These are phyloP conservation scores for Pinus taeda DNA, from an alignment of 75 land plant species.

Conservation along the genomic window DNA sequence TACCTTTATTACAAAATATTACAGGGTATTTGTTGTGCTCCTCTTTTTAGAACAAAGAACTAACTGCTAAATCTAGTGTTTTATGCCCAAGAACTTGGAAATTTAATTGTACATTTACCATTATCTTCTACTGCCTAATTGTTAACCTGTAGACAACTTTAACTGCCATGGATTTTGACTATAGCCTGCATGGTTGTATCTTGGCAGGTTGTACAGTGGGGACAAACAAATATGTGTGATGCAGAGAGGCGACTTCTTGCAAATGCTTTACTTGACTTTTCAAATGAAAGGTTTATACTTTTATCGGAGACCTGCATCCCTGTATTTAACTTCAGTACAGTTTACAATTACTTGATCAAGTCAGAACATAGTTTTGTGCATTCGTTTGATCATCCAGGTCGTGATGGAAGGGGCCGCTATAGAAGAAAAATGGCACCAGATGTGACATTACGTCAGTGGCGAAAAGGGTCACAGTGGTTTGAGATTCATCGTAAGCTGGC, in stretches of 20 bases:
- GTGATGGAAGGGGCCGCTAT: conserved; percentile 61
- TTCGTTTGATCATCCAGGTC: conserved; percentile 61
- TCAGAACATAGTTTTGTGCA: conserved; percentile 60
- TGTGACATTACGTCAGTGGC: conserved; percentile 49
- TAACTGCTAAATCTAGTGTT: too few relatives aligned
- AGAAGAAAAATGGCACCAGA: conserved; percentile 47
- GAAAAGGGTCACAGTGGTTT: conserved; percentile 67
- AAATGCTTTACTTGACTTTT: conserved; percentile 65
- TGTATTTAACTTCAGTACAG: conserved; percentile 44
- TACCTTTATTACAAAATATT: too few relatives aligned
- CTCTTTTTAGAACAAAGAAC: too few relatives aligned
- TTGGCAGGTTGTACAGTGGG: conserved; percentile 54
- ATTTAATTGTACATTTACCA: too few relatives aligned
- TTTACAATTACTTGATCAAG: conserved; percentile 43
- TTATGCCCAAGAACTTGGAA: too few relatives aligned
- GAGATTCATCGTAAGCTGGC: conserved; percentile 50
- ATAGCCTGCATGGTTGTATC: background rate
- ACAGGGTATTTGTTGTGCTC: too few relatives aligned
- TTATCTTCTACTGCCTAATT: too few relatives aligned
- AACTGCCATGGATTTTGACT: too few relatives aligned
- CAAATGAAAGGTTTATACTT: conserved; percentile 63
- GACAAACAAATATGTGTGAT: conserved; percentile 70
- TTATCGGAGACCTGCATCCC: conserved; percentile 74
- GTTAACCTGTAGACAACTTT: too few relatives aligned
- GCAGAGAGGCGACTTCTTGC: conserved; percentile 75